These are phyloP conservation scores for Teratosphaeria pseudoeucalypti DNA, from an alignment of 2,329 filamentous ascomycete genomes.

Conservation along the genomic window DNA sequence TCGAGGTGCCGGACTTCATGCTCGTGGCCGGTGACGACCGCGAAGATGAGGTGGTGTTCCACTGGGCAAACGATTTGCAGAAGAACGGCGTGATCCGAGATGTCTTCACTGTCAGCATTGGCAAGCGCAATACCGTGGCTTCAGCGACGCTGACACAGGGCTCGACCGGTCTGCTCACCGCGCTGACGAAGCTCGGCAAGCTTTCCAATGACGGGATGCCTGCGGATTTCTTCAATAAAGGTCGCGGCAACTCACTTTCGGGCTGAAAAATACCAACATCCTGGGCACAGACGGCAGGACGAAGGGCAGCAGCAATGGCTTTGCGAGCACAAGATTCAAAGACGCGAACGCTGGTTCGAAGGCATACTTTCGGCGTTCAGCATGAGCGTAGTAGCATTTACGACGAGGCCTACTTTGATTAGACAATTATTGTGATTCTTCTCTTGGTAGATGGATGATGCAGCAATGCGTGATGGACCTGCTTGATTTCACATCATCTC, in stretches of 20 bases:
- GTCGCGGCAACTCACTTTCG: neutral
- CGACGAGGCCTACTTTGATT: neutral
- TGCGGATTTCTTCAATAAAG: slow-evolving; percentile 18
- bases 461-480: neutral
- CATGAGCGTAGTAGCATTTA: neutral
- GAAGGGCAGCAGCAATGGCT: neutral
- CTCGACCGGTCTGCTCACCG: slow-evolving; percentile 58
- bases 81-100: slow-evolving; percentile 43
- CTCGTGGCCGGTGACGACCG: slow-evolving; percentile 84
- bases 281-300: neutral
- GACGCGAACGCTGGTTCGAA: neutral
- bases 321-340: neutral
- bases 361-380: neutral
- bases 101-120: slow-evolving; percentile 77
- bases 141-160: slow-evolving; percentile 78
- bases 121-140: slow-evolving; percentile 79
- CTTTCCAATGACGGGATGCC: slow-evolving; percentile 16
- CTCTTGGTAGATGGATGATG: neutral
- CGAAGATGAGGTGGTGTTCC: slow-evolving; percentile 88
- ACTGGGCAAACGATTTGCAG: slow-evolving; percentile 74
- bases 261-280: neutral
- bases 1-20: slow-evolving; percentile 61
- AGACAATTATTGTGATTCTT: neutral
- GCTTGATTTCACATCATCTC: neutral
- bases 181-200: slow-evolving; percentile 23